These are phyloP conservation scores for Kodamaea suecica DNA, from an alignment of 1,139 yeast genomes.

Conservation along the genomic window DNA sequence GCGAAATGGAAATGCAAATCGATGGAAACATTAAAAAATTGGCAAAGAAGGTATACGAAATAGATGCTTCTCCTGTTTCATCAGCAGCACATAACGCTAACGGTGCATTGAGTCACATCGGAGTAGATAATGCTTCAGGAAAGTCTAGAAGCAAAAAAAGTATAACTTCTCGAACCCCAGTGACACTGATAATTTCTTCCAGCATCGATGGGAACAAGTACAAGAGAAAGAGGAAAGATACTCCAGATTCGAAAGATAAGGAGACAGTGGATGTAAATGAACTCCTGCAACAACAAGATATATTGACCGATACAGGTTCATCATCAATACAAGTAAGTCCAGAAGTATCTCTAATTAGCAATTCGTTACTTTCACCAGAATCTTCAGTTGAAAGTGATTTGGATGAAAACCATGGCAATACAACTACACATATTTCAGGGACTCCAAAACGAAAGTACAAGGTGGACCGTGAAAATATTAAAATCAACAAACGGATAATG, in stretches of 20 bases:
- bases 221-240: conserved; percentile 4
- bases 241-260: conserved; percentile 1
- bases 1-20: background rate
- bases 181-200: conserved; percentile 8
- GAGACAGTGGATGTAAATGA: conserved; percentile 1
- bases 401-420: background rate
- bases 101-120: too few relatives aligned
- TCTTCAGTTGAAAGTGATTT: conserved; percentile 2
- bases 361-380: conserved; percentile 2
- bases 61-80: too few relatives aligned
- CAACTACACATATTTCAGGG: conserved; percentile 3
- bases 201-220: conserved; percentile 3
- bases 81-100: too few relatives aligned
- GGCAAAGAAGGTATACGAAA: too few relatives aligned
- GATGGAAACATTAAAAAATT: too few relatives aligned
- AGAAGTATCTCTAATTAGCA: background rate
- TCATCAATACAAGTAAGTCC: too few relatives aligned
- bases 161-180: background rate
- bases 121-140: background rate
- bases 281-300: too few relatives aligned
- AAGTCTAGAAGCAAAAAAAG: background rate
- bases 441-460: conserved; percentile 12
- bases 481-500: conserved; percentile 19
- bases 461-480: conserved; percentile 16
- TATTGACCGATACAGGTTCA: too few relatives aligned